Percentiles rank a stretch among this genome's conserved stretches.
Evolutionary conservation across 2,329 filamentous ascomycete species (phyloP).

Genomic region (Fusarium setosum): DNA sequence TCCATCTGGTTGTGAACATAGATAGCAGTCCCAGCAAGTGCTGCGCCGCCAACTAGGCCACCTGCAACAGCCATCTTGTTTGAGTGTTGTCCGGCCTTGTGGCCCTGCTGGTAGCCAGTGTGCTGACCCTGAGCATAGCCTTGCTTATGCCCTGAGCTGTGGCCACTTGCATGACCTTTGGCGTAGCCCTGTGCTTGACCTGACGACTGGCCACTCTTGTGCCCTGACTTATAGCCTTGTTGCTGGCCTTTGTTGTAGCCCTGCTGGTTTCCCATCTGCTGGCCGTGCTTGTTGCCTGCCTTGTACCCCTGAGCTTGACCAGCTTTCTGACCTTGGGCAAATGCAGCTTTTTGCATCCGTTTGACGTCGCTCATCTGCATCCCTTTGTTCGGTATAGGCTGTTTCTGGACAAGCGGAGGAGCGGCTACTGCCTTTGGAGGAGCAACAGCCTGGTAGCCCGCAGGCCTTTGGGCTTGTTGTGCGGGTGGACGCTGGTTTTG

Average conservation of each 20-base stretch:
- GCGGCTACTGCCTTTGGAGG: slow-evolving; percentile 9
- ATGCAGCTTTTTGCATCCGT: slow-evolving; percentile 8
- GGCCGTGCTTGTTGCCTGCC: not conserved
- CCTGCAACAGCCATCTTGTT: slow-evolving; percentile 11
- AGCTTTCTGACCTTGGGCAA: not conserved
- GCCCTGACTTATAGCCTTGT: not conserved
- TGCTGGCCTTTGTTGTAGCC: not conserved
- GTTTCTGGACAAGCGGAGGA: slow-evolving; percentile 6
- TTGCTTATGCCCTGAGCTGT: not conserved
- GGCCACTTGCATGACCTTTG: not conserved
- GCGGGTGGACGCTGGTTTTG: not conserved
- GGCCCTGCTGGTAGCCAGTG: not conserved
- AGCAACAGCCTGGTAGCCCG: slow-evolving; percentile 7
- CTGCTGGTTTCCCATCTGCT: not conserved
- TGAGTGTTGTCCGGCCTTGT: slow-evolving; percentile 3
- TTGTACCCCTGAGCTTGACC: not conserved
- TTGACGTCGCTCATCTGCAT: slow-evolving; percentile 27
- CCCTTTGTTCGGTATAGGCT: slow-evolving; percentile 7
- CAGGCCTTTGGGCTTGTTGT: not conserved
- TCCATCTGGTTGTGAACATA: slow-evolving; percentile 12
- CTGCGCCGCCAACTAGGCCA: slow-evolving; percentile 1
- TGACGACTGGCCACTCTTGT: not conserved
- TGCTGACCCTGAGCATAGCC: not conserved
- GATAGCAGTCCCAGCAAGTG: not conserved
- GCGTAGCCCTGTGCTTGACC: not conserved